Evolutionary conservation across 805 yeast genomes (phyloP), one percentile per base, ranked within the genome.

Genomic region (Metschnikowia borealis): DNA sequence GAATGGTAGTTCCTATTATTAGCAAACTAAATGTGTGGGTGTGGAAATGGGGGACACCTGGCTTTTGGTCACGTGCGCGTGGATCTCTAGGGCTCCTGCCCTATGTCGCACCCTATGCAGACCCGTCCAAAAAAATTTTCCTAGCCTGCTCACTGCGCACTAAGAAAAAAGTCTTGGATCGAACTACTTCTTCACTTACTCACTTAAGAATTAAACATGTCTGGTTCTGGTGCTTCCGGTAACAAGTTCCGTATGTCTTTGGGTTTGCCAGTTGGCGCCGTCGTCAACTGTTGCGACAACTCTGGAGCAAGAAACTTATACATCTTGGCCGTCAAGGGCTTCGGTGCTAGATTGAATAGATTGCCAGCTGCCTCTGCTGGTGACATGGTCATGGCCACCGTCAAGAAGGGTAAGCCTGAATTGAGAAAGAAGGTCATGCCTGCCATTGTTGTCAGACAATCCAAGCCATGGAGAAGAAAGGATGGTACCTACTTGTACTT

Each of bases 341-440:
- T 82, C 75, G 99, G 99, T 85, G 97, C 99, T 68, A 91, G 98
- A 87, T 87, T 94, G 76, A 95, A 92, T 92, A 94, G 99, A 86
- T 87, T 94, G 70, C 99, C 99, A 78, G 99, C 99, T 73, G 99
- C 98, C 68, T 90, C 98, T 71, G 92, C 94, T 68, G 99, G 99
- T 84, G 99, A 95, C 81, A 89, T 89, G 96, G 96, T 89, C 73
- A 89, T 89, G 92, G 78, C 99, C 70, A 94, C 99, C 70, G 99
- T 94, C 77, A 94, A 94, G 89, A 94, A 95, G 83, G 99, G 99
- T 88, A 94, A 94, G 90, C 99, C 99, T 78, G 99, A 94, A 82
- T 89, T 94, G 78, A 91, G 99, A 87, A 94, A 94, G 96, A 94
- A 94, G 86, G 97, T 94, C 69, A 91, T 95, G 97, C 99, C 97